Conservation (phyloP, 2,329 filamentous ascomycete species). For the Colletotrichum theobromicola region DNA sequence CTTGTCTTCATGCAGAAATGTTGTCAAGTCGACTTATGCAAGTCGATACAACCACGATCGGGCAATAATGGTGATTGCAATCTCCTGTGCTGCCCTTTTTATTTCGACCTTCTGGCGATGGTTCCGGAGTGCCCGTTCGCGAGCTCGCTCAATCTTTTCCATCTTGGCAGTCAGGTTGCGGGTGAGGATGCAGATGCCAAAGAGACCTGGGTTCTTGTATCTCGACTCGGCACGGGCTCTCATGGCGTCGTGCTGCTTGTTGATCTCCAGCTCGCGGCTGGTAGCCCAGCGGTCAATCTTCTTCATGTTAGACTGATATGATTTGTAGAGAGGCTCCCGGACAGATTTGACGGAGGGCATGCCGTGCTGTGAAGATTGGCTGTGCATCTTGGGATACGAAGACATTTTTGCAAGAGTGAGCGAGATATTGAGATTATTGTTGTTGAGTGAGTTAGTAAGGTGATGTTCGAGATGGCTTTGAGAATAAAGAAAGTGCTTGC, state of each 20-base stretch:
- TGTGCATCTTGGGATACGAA: not conserved
- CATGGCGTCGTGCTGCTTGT: not conserved
- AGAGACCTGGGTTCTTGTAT: not conserved
- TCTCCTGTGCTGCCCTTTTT: not conserved
- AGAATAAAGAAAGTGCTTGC: not conserved
- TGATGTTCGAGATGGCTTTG: not conserved
- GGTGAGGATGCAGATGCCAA: not conserved
- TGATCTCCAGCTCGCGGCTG: not conserved
- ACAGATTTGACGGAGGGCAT: not conserved
- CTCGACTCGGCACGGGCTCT: not conserved
- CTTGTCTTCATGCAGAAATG: accelerated
- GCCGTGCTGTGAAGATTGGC: not conserved
- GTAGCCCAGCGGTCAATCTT: not conserved
- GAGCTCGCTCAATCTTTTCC: not conserved
- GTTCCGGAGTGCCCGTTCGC: not conserved
- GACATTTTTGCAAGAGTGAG: not conserved
- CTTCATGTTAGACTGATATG: not conserved
- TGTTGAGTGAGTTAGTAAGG: not conserved
- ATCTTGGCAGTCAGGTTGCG: not conserved
- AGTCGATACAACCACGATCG: not conserved
- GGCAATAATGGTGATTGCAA: not conserved
- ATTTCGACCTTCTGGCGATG: not conserved
- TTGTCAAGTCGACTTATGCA: not conserved
- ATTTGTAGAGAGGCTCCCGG: not conserved
- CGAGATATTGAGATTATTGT: not conserved